Conservation (phyloP, 1,284 basidiomycete genomes). For the Leccinum subrobustum region DNA sequence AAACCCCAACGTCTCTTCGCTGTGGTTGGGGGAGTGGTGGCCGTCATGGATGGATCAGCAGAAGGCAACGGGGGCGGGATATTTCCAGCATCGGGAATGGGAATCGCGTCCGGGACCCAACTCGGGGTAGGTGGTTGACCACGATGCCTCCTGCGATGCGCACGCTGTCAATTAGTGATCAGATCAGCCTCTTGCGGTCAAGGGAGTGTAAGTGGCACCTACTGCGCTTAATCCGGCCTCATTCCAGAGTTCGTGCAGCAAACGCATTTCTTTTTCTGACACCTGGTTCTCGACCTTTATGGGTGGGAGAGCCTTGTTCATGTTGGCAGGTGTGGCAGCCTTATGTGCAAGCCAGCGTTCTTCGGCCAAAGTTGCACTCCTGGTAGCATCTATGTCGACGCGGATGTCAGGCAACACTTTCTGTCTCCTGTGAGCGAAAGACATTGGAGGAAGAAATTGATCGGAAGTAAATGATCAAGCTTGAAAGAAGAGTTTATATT, state of each 20-base stretch:
- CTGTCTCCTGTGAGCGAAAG: conserved; percentile 6
- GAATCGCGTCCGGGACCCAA: conserved; percentile 13
- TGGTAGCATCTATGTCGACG: background rate
- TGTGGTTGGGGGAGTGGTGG: background rate
- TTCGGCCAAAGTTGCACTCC: background rate
- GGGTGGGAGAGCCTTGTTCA: conserved; percentile 15
- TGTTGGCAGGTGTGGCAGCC: background rate
- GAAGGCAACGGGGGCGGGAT: background rate
- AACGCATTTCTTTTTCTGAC: conserved; percentile 20
- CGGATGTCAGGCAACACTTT: conserved; percentile 28
- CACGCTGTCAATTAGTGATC: conserved; percentile 18
- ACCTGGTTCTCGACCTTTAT: conserved; percentile 18
- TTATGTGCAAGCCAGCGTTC: background rate
- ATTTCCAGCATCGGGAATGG: conserved; percentile 8
- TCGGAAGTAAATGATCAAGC: background rate
- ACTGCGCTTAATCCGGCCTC: conserved; percentile 23
- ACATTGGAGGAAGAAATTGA: conserved; percentile 11
- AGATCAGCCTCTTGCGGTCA: background rate
- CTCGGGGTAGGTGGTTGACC: background rate
- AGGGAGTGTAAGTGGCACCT: background rate
- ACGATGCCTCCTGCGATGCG: conserved; percentile 20
- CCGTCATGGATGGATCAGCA: conserved; percentile 3
- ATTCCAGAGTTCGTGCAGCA: conserved; percentile 28
- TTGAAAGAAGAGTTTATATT: conserved; percentile 1
- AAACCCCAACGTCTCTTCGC: conserved; percentile 19